Conservation (phyloP, 1,139 yeast species). For the Schizosaccharomyces versatilis region DNA sequence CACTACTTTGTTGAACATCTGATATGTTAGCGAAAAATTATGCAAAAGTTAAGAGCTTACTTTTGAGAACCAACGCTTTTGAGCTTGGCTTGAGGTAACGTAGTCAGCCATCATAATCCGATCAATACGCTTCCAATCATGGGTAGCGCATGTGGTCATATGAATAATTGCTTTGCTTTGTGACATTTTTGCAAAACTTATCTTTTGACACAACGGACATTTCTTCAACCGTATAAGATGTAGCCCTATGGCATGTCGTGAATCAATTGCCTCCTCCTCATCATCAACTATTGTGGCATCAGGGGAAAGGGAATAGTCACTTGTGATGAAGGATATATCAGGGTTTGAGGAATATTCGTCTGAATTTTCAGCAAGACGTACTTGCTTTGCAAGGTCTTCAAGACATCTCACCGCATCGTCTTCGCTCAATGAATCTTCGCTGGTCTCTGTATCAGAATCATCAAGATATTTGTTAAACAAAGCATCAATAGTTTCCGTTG, state of each 20-base stretch:
- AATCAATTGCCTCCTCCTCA: not conserved
- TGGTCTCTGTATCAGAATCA: slow-evolving; percentile 22
- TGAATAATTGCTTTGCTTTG: slow-evolving; percentile 61
- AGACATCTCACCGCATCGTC: slow-evolving; percentile 41
- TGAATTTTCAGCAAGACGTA: not conserved
- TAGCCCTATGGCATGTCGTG: slow-evolving; percentile 15
- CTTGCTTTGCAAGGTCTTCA: slow-evolving; percentile 19
- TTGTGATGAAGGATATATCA: not conserved
- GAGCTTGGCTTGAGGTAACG: slow-evolving; percentile 63
- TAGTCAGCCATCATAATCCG: slow-evolving; percentile 45
- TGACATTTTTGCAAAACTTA: slow-evolving; percentile 32
- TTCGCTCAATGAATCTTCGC: slow-evolving; percentile 31
- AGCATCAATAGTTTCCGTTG: slow-evolving; percentile 11
- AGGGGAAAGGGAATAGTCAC: not conserved
- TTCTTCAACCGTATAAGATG: slow-evolving; percentile 36
- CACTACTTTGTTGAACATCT: slow-evolving; percentile 46
- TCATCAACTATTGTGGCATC: not conserved
- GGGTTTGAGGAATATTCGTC: not conserved
- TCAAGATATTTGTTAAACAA: no score
- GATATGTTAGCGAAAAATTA: slow-evolving; percentile 14
- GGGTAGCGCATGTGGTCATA: slow-evolving; percentile 65
- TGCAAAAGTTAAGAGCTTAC: slow-evolving; percentile 12
- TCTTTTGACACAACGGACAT: slow-evolving; percentile 60
- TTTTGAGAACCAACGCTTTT: slow-evolving; percentile 74
- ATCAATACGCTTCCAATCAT: slow-evolving; percentile 51